Evolutionary conservation across 2,329 filamentous ascomycete species (phyloP).

Genomic region (Pseudocercospora ulei): DNA sequence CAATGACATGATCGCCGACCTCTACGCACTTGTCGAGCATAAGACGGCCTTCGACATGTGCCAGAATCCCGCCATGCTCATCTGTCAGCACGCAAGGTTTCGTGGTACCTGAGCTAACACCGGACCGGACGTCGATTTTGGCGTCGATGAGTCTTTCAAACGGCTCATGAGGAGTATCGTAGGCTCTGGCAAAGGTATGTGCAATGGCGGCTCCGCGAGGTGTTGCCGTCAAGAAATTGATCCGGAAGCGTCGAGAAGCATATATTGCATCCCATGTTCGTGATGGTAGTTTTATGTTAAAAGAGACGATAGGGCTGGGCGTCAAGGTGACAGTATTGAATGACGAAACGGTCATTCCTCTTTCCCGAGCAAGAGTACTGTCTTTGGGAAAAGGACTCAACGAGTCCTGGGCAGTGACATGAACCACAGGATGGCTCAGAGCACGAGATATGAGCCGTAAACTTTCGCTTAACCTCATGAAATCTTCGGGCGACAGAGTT

Average conservation of each 20-base stretch:
- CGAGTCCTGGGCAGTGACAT: slow-evolving; percentile 41
- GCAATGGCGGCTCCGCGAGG: slow-evolving; percentile 30
- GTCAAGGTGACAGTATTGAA: slow-evolving; percentile 50
- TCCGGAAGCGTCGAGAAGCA: slow-evolving; percentile 38
- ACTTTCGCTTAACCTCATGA: background rate
- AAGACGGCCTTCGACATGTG: slow-evolving; percentile 33
- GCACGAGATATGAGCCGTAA: slow-evolving; percentile 35
- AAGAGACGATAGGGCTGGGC: slow-evolving; percentile 50
- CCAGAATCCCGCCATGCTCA: slow-evolving; percentile 22
- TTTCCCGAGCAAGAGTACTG: slow-evolving; percentile 26
- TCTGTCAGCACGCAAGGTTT: background rate
- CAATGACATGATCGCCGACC: slow-evolving; percentile 43
- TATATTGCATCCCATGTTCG: slow-evolving; percentile 48
- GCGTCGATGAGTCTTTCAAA: slow-evolving; percentile 18
- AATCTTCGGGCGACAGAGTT: background rate
- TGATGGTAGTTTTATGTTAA: slow-evolving; percentile 52
- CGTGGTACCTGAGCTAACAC: background rate
- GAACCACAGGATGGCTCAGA: slow-evolving; percentile 49
- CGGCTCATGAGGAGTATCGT: slow-evolving; percentile 18
- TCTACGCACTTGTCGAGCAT: slow-evolving; percentile 34
- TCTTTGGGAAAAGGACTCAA: slow-evolving; percentile 22
- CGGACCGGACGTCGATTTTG: slow-evolving; percentile 3
- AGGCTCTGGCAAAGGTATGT: slow-evolving; percentile 34
- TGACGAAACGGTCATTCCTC: slow-evolving; percentile 53
- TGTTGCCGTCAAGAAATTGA: slow-evolving; percentile 42